Percentiles rank a stretch among this genome's conserved stretches.
These are phyloP conservation scores for Penstemon barbatus DNA, from an alignment of 257 asterid species.

Conservation along the genomic window DNA sequence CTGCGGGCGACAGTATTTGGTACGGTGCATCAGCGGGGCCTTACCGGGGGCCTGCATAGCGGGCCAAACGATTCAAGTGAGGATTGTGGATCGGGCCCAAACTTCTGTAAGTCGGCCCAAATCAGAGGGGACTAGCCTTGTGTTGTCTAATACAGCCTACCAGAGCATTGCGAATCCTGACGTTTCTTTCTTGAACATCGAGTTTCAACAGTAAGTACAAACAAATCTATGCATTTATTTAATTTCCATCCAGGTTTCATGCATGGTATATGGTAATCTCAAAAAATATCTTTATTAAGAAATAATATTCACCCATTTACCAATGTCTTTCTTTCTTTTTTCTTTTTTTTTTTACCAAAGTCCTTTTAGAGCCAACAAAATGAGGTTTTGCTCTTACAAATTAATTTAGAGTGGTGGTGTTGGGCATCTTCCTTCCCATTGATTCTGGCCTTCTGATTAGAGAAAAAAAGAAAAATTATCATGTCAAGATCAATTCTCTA, in stretches of 20 bases:
- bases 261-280: no score
- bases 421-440: no score
- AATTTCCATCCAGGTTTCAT: not conserved
- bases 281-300: not conserved
- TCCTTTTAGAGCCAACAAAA: no score
- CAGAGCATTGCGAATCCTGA: slow-evolving; percentile 38
- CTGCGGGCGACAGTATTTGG: slow-evolving; percentile 76
- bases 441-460: no score
- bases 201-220: slow-evolving; percentile 60
- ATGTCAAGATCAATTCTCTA: no score
- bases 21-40: slow-evolving; percentile 61
- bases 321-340: no score
- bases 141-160: slow-evolving; percentile 54
- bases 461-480: no score
- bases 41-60: slow-evolving; percentile 40
- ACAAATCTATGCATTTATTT: not conserved
- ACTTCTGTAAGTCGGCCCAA: slow-evolving; percentile 51
- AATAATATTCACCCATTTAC: not conserved
- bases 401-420: no score
- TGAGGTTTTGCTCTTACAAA: no score
- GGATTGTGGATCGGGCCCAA: slow-evolving; percentile 66
- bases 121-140: slow-evolving; percentile 43
- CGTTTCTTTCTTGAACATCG: slow-evolving; percentile 46
- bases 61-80: slow-evolving; percentile 48
- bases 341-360: no score